A percentile compares a stretch with the other conserved stretches of the same genome.
phyloP scores from a whole-genome alignment of 1,284 basidiomycete genomes.

The Taiwanofungus camphoratus region DNA sequence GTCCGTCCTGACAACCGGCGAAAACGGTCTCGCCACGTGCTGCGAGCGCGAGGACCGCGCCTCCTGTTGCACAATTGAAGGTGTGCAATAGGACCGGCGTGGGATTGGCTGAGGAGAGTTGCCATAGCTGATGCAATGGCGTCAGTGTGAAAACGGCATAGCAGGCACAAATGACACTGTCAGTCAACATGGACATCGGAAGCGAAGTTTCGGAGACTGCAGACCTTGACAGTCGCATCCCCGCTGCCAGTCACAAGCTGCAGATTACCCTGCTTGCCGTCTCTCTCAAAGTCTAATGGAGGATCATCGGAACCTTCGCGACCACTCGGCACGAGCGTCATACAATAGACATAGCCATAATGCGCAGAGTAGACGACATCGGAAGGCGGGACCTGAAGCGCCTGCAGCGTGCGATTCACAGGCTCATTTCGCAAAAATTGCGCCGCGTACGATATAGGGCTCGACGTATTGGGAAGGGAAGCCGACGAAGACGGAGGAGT shows the following conservation, averaged over 20 bases:
- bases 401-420: constrained; percentile 28
- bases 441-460: constrained; percentile 9
- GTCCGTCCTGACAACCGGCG: constrained; percentile 91
- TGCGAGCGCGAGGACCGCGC: constrained; percentile 77
- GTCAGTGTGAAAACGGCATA: background rate
- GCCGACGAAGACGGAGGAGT: constrained; percentile 14
- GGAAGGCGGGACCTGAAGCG: constrained; percentile 53
- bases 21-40: constrained; percentile 78
- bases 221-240: constrained; percentile 81
- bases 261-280: constrained; percentile 33
- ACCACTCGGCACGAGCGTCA: constrained; percentile 52
- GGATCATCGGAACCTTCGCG: constrained; percentile 33
- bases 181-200: background rate
- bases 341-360: constrained; percentile 91
- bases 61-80: constrained; percentile 59
- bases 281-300: constrained; percentile 6
- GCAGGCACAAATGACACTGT: background rate
- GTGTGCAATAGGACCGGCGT: constrained; percentile 47
- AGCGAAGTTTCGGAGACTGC: constrained; percentile 10
- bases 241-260: constrained; percentile 83
- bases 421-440: constrained; percentile 20
- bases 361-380: constrained; percentile 86
- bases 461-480: constrained; percentile 10
- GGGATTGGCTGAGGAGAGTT: constrained; percentile 35
- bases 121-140: constrained; percentile 57